Base-by-base conservation (phyloP, 78 protist species). In the Polysphondylium violaceum region DNA sequence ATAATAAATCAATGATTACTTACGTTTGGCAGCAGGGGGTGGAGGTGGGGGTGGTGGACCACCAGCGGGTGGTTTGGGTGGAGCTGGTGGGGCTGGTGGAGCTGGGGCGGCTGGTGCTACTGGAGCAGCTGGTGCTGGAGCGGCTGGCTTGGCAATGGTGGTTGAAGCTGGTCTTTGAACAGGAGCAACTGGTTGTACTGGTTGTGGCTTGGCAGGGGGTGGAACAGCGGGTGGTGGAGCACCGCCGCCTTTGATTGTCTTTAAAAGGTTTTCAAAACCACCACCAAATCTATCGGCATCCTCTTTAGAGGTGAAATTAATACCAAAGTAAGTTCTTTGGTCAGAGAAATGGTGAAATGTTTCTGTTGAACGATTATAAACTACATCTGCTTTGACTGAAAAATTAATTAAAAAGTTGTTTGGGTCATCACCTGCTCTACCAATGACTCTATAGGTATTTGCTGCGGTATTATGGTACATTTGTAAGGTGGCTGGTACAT, bases 321-420 rank as follows among this genome's bases (percentile, higher is more conserved):
- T 65, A 36, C 94, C 94, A 53, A 76, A 90, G 63, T 79, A 79
- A 33, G 85, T 74, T n/a, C 94, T 47, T 68, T 64, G 83, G 31
- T 90, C 94, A 56, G 94, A 77, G 58, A 79, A 78, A 31, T 76
- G 81, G 65, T 90, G 94, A 65, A 90, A 90, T 11, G 63, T 71
- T 19, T 79, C 94, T 3, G 94, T 71, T 11, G 86, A 74, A 25
- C 75, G 21, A n/a, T 59, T 75, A 71, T 90, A 90, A 14, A 77
- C 83, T 14, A 76, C 88, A 23, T 90, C 94, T 23, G 53, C 55
- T 16, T 86, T 76, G 6, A 90, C 71, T 11, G 87, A 65, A 58
- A 83, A 90, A 33, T 90, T 90, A 60, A 90, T 78, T 68, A 76
- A 65, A 63, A 90, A 68, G 47, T 53, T 53, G 43, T 83, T 83